A percentile compares a stretch with the other conserved stretches of the same genome.
Conservation (phyloP, 495 filamentous ascomycete genomes). For the Parachaetomium inaequale region DNA sequence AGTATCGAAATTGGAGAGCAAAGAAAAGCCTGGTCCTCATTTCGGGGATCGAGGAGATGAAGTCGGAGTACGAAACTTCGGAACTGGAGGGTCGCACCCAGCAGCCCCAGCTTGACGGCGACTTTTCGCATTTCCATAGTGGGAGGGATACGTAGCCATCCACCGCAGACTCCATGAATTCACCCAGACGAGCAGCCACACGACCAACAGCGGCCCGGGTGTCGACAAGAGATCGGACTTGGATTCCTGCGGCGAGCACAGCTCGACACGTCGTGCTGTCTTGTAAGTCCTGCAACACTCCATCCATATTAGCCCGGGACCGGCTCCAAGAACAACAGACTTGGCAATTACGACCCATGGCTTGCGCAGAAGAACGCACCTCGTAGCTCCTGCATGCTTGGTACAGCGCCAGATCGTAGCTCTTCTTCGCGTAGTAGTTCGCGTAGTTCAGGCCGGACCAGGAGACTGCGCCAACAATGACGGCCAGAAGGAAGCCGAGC, state of each 20-base stretch:
- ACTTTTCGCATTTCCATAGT: no score
- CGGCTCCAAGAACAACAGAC: no score
- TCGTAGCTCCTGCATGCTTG: neutral
- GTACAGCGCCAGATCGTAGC: neutral
- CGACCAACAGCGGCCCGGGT: neutral
- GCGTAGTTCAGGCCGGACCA: neutral
- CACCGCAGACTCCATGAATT: no score
- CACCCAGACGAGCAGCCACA: neutral
- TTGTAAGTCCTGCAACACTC: neutral
- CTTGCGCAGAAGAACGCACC: neutral
- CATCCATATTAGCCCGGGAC: no score
- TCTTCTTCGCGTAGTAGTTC: neutral
- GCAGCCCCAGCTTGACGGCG: neutral
- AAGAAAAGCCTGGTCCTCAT: neutral
- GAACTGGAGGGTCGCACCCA: neutral
- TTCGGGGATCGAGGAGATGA: neutral
- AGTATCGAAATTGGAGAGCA: neutral
- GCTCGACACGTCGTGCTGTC: neutral
- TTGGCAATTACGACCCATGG: no score
- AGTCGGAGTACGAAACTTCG: neutral
- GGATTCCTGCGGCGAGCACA: neutral
- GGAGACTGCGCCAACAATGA: neutral
- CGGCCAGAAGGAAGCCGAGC: neutral
- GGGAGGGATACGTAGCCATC: no score
- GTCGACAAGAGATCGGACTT: neutral